A percentile compares a stretch with the other conserved stretches of the same genome.
These are phyloP conservation scores for Spizellomyces sp. DNA, from an alignment of 192 early-diverging fungal species.

Conservation along the genomic window DNA sequence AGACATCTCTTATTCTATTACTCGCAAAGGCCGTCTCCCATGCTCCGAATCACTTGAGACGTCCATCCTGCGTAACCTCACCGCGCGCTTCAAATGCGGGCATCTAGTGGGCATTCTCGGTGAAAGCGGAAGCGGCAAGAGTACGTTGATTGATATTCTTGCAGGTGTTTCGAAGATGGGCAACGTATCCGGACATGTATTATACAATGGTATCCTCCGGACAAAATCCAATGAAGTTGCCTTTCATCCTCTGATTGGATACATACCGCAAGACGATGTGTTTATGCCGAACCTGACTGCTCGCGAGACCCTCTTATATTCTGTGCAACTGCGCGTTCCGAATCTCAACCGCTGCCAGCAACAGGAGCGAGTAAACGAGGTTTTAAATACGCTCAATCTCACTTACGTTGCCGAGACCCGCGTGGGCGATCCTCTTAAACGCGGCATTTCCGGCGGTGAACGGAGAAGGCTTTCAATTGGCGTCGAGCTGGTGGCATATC, in stretches of 20 bases:
- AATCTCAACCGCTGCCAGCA: constrained; percentile 16
- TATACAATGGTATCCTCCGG: not conserved
- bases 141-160: not conserved
- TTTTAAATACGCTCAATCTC: constrained; percentile 34
- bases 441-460: constrained; percentile 88
- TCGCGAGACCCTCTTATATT: constrained; percentile 62
- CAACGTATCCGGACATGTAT: not conserved
- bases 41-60: not conserved
- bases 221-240: not conserved
- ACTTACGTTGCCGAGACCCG: constrained; percentile 29
- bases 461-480: constrained; percentile 82
- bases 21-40: not conserved
- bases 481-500: constrained; percentile 79
- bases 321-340: constrained; percentile 38
- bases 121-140: constrained; percentile 3
- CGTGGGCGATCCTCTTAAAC: constrained; percentile 72
- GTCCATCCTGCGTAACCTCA: not conserved
- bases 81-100: not conserved
- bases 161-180: not conserved
- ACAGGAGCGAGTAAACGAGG: constrained; percentile 15
- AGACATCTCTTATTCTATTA: not conserved
- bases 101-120: constrained; percentile 6
- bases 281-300: constrained; percentile 48
- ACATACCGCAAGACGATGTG: constrained; percentile 51
- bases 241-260: not conserved